A percentile compares a stretch with the other conserved stretches of the same genome.
These are phyloP conservation scores for Mucor sp. DNA, from an alignment of 371 early-diverging fungal species.

Conservation along the genomic window DNA sequence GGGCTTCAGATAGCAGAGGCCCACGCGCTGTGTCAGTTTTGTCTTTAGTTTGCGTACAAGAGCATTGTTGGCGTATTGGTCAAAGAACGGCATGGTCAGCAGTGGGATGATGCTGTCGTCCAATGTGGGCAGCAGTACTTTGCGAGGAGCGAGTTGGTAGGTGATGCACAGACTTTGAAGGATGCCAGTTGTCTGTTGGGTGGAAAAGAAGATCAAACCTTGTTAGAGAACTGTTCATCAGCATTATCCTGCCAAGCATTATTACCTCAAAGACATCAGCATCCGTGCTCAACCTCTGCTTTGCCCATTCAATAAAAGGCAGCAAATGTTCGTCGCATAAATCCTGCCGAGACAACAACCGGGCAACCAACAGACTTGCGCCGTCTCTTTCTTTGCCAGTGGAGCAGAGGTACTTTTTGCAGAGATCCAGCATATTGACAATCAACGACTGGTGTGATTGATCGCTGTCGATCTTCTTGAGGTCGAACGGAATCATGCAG, in stretches of 20 bases:
- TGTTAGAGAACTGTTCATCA: no score
- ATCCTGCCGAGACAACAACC: slow-evolving; percentile 69
- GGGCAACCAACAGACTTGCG: slow-evolving; percentile 77
- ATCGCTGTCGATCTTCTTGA: slow-evolving; percentile 76
- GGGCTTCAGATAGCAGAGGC: slow-evolving; percentile 72
- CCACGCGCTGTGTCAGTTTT: slow-evolving; percentile 85
- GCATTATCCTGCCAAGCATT: neutral
- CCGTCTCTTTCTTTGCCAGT: slow-evolving; percentile 89
- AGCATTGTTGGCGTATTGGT: slow-evolving; percentile 62
- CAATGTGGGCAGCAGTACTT: slow-evolving; percentile 59
- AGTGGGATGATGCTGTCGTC: slow-evolving; percentile 58
- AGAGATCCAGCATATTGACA: slow-evolving; percentile 51
- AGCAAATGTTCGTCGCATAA: slow-evolving; percentile 49
- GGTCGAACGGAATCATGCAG: slow-evolving; percentile 93
- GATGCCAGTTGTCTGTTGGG: slow-evolving; percentile 55
- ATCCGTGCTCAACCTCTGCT: slow-evolving; percentile 34
- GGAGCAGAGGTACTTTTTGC: slow-evolving; percentile 55
- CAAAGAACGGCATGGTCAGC: slow-evolving; percentile 52
- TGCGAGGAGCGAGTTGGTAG: slow-evolving; percentile 71
- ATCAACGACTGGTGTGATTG: slow-evolving; percentile 51
- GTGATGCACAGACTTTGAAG: slow-evolving; percentile 69
- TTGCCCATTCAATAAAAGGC: slow-evolving; percentile 66
- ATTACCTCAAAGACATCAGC: slow-evolving; percentile 55
- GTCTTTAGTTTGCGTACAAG: slow-evolving; percentile 78
- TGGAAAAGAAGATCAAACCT: neutral